Percentiles rank a stretch among this genome's conserved stretches.
These are phyloP conservation scores for Mortierella sp. DNA, from an alignment of 371 early-diverging fungal species.

Conservation along the genomic window DNA sequence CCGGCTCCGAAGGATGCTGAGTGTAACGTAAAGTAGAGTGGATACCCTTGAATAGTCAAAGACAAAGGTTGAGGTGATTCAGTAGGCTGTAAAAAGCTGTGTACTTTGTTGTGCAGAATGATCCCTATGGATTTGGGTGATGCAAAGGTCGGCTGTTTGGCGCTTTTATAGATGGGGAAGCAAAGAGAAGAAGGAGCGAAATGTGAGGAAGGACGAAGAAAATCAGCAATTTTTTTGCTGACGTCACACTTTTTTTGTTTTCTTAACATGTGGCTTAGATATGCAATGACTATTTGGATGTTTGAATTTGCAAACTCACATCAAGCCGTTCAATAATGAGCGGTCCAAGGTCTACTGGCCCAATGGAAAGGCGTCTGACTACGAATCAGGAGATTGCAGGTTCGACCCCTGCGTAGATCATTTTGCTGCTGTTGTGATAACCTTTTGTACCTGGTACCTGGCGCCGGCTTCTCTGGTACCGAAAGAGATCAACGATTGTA, in stretches of 20 bases:
- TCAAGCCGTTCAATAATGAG: not conserved
- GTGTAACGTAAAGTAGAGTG: not conserved
- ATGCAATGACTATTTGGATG: not conserved
- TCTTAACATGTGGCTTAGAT: not conserved
- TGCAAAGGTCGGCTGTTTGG: conserved; percentile 8
- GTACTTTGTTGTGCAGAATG: conserved; percentile 9
- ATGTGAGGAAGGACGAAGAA: conserved; percentile 10
- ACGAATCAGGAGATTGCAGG: conserved; percentile 53
- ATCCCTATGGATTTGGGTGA: conserved; percentile 13
- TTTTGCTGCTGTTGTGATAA: not conserved
- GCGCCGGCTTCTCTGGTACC: not conserved
- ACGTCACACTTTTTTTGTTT: conserved; percentile 1
- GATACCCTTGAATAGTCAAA: not conserved
- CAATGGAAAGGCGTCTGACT: conserved; percentile 52
- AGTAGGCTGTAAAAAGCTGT: not conserved
- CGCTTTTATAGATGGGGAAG: conserved; percentile 23
- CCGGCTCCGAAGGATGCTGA: not conserved
- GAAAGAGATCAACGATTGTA: too few relatives aligned
- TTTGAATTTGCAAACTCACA: not conserved
- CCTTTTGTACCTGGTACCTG: not conserved
- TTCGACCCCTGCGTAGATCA: conserved; percentile 47
- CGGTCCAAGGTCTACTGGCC: conserved; percentile 24
- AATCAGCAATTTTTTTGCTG: not conserved
- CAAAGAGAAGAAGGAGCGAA: conserved; percentile 32
- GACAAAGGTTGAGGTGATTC: not conserved